These are phyloP conservation scores for Rubia tinctorum DNA, from an alignment of 305 asterid genomes.

Conservation along the genomic window DNA sequence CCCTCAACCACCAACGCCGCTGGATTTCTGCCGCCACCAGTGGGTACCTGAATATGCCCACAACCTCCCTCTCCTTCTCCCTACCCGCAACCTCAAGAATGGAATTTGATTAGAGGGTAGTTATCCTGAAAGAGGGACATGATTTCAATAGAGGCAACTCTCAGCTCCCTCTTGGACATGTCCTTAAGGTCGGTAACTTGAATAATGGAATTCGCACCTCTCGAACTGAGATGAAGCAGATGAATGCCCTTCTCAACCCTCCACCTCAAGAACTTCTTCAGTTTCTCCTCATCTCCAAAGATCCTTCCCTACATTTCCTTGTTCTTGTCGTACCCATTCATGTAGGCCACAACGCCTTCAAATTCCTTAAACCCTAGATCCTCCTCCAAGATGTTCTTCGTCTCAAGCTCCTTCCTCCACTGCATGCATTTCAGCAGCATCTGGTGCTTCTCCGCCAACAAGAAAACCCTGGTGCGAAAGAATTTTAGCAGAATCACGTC, in stretches of 20 bases:
- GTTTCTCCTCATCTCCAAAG: conserved; percentile 75
- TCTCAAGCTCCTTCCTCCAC: conserved; percentile 65
- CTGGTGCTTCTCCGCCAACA: conserved; percentile 44
- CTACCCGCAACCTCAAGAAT: background rate
- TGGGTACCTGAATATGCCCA: too few species aligned
- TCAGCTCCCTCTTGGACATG: conserved; percentile 89
- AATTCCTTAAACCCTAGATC: conserved; percentile 76
- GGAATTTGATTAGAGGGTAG: too few species aligned
- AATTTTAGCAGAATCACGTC: conserved; percentile 83
- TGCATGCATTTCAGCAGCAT: conserved; percentile 57
- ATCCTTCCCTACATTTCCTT: conserved; percentile 56
- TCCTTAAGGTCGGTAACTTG: conserved; percentile 93
- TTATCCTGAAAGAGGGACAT: conserved; percentile 88
- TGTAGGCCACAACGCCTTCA: conserved; percentile 80
- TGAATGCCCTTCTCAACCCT: conserved; percentile 81
- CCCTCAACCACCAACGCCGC: too few species aligned
- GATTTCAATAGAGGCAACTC: conserved; percentile 84
- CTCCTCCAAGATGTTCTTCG: conserved; percentile 63
- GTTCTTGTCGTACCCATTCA: conserved; percentile 66
- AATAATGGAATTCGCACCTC: conserved; percentile 77
- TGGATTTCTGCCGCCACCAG: too few species aligned
- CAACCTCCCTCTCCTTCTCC: too few species aligned
- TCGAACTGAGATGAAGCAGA: conserved; percentile 66
- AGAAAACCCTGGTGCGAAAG: conserved; percentile 83
- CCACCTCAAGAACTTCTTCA: conserved; percentile 75